Evolutionary conservation across 2,329 filamentous ascomycete species (phyloP), one percentile per base, ranked within the genome.

Genomic region (Massarina eburnea): DNA sequence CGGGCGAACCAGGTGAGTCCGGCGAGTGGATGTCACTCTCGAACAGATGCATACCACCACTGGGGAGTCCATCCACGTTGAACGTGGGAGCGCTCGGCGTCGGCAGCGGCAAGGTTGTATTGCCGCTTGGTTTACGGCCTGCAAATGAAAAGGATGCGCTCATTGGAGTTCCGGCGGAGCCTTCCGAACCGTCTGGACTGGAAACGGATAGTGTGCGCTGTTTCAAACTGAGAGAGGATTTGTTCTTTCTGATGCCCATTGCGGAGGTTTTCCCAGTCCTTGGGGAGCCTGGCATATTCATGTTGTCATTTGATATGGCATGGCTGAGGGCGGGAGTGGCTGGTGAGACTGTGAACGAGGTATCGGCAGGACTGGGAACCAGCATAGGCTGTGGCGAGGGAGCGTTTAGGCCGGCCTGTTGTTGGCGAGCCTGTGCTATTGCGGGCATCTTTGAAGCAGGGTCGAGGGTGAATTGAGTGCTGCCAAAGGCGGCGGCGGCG

Each of bases 1-100:
- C 85, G 2, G 85, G 82, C n/a, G 83, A 84, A 2, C 83, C 84
- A 1, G 87, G 82, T 3, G 72, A 77, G 38, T 74, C 75, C 10
- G 80, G 76, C 5, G 85, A 84, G 64, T 92, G 88, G 34, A 95
- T 88, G 51, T 89, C 82, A 55, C 81, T 89, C 51, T 96, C 90
- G 59, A 97, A 95, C 1, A 97, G 76, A 62, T 90, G 85, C 45
- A 92, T 75, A 5, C 87, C 89, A 19, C 85, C 85, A 4, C 80
- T 76, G 30, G 79, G 80, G 24, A 84, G 73, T 14, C 79, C 77
- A 57, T 78, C 74, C 7, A 74, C 67, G 8, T 80, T 80, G 56
- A 88, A 88, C 1, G 82, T 78, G 8, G 82, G 75, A 0, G 80
- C 78, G 29, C 84, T 79, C 10, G 88, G 85, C 2, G 87, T 89